Base-by-base conservation (phyloP, 305 asterid species). In the Rubia peregrina region DNA sequence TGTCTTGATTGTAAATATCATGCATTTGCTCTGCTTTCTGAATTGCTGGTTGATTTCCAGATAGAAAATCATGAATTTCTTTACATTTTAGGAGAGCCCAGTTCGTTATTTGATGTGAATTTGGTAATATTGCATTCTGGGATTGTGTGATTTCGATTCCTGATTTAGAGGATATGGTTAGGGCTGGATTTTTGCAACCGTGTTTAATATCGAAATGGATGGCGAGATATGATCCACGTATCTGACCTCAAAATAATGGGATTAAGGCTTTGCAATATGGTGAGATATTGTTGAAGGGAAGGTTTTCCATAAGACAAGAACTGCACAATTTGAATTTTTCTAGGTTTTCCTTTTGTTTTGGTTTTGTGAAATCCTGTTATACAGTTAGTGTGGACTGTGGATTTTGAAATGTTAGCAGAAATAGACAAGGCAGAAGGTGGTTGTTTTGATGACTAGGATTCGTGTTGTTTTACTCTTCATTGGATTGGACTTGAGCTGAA, bases 361-460 rank as follows among this genome's bases (percentile, higher is more conserved):
- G 62, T 19, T 1, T 1, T 12, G 53, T 62, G 41, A 49, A 46
- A 17, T 6, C 16, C n/a, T 65, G 4, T 36, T 11, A 21, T 64
- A n/a, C 13, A 13, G 30, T 57, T 36, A 64, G 1, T 13, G 76
- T 22, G 21, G 17, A 26, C 21, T 38, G 76, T 22, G 21, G 17
- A n/a, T 48, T 38, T 69, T 36, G 36, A 53, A 14, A 16, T 8
- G 49, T 10, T 69, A 13, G 72, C 13, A 36, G 65, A 21, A 69
- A 56, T 53, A 69, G 65, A 40, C 40, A 13, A 10, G 43, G 33
- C 40, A 12, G 33, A 68, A 51, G 72, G 60, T 17, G 30, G 44
- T 11, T 36, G 38, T 69, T 51, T 69, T 41, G 17, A 49, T 53
- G 62, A 72, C 53, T 38, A 55, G 70, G 65, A 64, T 49, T 12